A percentile compares a stretch with the other conserved stretches of the same genome.
phyloP scores from a whole-genome alignment of 495 filamentous ascomycete genomes.

The Cetradonia linearis region DNA sequence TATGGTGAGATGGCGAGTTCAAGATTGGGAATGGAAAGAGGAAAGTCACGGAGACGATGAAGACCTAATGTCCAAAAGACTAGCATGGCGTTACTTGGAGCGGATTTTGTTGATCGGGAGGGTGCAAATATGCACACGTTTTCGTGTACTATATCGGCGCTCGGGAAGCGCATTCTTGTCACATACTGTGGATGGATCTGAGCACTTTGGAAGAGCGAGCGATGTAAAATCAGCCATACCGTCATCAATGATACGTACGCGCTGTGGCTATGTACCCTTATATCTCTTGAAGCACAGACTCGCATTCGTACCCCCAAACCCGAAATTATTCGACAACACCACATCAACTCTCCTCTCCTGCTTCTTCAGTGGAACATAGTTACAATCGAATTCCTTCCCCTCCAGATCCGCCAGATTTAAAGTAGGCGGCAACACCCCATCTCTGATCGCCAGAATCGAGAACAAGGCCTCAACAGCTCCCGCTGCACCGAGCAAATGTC shows the following conservation, averaged over 20 bases:
- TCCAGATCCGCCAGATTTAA: conserved; percentile 64
- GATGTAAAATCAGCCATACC: too few relatives aligned
- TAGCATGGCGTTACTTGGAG: background rate
- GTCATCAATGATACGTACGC: background rate
- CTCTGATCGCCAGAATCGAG: conserved; percentile 61
- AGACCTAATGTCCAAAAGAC: background rate
- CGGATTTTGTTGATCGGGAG: background rate
- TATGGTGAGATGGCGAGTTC: conserved; percentile 95
- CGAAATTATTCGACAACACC: conserved; percentile 89
- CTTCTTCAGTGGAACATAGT: conserved; percentile 65
- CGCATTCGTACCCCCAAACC: conserved; percentile 95
- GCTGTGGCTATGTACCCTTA: background rate
- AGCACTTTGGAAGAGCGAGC: background rate
- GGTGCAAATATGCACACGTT: background rate
- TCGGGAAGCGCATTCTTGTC: conserved; percentile 5
- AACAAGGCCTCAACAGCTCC: conserved; percentile 85
- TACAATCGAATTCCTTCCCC: conserved; percentile 62
- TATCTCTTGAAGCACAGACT: conserved; percentile 66
- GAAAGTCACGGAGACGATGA: conserved; percentile 25
- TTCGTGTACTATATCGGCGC: conserved; percentile 17
- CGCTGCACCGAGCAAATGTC: conserved; percentile 84
- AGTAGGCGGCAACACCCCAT: conserved; percentile 78
- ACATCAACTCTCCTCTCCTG: conserved; percentile 64
- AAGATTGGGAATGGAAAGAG: conserved; percentile 28
- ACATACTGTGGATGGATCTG: conserved; percentile 2